Evolutionary conservation across 352 stramenopile species (phyloP).

Genomic region (Phytophthora idaei): DNA sequence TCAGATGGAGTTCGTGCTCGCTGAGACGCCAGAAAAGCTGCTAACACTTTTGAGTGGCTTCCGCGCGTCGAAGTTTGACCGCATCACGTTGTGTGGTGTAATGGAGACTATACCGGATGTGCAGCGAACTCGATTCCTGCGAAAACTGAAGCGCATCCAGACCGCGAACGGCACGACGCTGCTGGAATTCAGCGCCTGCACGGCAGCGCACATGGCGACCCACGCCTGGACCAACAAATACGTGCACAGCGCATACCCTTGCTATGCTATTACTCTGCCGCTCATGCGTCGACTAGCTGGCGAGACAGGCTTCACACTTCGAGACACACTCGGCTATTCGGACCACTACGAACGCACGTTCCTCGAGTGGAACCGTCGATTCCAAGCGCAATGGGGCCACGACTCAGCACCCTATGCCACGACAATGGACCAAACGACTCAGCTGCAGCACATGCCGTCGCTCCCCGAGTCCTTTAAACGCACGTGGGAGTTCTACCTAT

Average conservation of each 20-base stretch:
- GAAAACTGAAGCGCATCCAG: slow-evolving; percentile 71
- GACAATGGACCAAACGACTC: slow-evolving; percentile 1
- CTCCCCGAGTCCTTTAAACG: slow-evolving; percentile 82
- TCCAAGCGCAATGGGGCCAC: slow-evolving; percentile 62
- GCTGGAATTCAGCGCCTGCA: slow-evolving; percentile 75
- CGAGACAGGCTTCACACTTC: slow-evolving; percentile 65
- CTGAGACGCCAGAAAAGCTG: slow-evolving; percentile 65
- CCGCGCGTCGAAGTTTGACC: slow-evolving; percentile 64
- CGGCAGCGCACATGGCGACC: slow-evolving; percentile 65
- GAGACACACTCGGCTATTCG: slow-evolving; percentile 68
- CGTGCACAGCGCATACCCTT: slow-evolving; percentile 69
- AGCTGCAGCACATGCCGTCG: slow-evolving; percentile 29
- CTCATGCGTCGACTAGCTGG: slow-evolving; percentile 51
- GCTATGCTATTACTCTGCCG: slow-evolving; percentile 58
- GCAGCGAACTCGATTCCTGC: slow-evolving; percentile 59
- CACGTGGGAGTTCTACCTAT: slow-evolving; percentile 90
- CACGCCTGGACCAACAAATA: slow-evolving; percentile 89
- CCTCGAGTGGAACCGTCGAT: slow-evolving; percentile 82
- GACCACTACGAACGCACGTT: slow-evolving; percentile 88
- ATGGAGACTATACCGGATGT: slow-evolving; percentile 54
- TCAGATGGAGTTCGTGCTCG: slow-evolving; percentile 76
- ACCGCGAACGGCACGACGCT: slow-evolving; percentile 54
- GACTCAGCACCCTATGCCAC: slow-evolving; percentile 14
- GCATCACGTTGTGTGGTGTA: slow-evolving; percentile 63
- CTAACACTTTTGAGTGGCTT: slow-evolving; percentile 63